These are phyloP conservation scores for Phytopythium montanum DNA, from an alignment of 352 stramenopile species.

Conservation along the genomic window DNA sequence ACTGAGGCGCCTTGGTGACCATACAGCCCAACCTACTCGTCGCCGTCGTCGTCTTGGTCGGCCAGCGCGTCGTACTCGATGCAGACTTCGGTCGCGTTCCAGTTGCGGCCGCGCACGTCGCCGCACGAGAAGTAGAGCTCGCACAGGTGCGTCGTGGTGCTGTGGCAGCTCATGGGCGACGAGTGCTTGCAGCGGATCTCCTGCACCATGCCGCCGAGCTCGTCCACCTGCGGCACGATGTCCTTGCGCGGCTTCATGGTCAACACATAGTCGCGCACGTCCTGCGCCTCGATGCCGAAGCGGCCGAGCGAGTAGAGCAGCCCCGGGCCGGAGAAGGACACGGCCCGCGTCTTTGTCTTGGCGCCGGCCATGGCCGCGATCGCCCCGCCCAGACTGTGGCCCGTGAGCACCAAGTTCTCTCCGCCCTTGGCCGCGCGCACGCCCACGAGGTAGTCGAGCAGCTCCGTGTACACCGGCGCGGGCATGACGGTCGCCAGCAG, in stretches of 20 bases:
- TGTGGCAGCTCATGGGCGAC: conserved; percentile 67
- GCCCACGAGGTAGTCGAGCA: conserved; percentile 50
- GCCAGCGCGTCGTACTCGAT: conserved; percentile 39
- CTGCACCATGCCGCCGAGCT: conserved; percentile 72
- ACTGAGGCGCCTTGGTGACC: not conserved
- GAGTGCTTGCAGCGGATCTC: conserved; percentile 72
- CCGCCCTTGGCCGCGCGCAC: conserved; percentile 37
- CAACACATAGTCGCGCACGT: conserved; percentile 74
- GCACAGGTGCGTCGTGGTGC: conserved; percentile 67
- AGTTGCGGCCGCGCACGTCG: conserved; percentile 57
- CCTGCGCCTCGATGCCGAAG: conserved; percentile 54
- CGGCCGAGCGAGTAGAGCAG: conserved; percentile 70
- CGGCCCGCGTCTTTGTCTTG: conserved; percentile 64
- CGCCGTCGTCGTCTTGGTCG: conserved; percentile 17
- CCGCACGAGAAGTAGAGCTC: conserved; percentile 75
- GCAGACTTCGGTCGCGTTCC: conserved; percentile 53
- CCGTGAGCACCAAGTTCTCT: conserved; percentile 66
- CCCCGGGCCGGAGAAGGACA: conserved; percentile 74
- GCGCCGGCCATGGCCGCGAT: conserved; percentile 77
- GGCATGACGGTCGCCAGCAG: conserved; percentile 65
- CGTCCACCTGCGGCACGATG: conserved; percentile 75
- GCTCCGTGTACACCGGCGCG: conserved; percentile 46
- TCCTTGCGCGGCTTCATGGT: conserved; percentile 78
- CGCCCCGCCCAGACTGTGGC: conserved; percentile 70
- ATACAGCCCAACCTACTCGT: conserved; percentile 12